Percentiles rank a stretch among this genome's conserved stretches.
Evolutionary conservation across 306 rosid species (phyloP).

Genomic region (Cucurbita pepo): DNA sequence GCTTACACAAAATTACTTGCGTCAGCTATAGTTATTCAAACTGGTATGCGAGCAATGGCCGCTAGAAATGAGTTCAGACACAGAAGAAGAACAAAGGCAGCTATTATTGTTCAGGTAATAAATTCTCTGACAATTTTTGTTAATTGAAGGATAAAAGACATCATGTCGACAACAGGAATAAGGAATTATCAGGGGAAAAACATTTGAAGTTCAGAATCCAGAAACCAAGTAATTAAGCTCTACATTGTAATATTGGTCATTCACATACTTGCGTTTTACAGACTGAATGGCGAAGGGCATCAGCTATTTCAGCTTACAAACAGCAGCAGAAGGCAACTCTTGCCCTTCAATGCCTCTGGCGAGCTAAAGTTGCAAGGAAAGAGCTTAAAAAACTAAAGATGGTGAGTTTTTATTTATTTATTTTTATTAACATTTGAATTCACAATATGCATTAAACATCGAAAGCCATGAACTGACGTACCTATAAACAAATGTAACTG

Average conservation of each 20-base stretch:
- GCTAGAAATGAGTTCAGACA: conserved; percentile 50
- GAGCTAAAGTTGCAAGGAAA: conserved; percentile 59
- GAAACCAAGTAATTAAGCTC: not conserved
- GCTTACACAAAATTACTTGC: conserved; percentile 40
- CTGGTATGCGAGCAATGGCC: conserved; percentile 69
- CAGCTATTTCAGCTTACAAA: conserved; percentile 45
- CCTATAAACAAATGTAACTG: not conserved
- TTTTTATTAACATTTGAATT: not conserved
- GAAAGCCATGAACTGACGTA: not conserved
- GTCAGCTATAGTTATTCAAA: conserved; percentile 52
- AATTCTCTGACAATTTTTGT: not conserved
- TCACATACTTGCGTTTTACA: conserved; percentile 10
- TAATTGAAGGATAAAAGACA: not conserved
- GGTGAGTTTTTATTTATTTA: conserved; percentile 17
- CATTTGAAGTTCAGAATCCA: not conserved
- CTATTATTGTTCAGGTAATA: conserved; percentile 52
- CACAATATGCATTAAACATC: not conserved
- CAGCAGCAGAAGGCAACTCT: conserved; percentile 47
- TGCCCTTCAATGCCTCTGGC: conserved; percentile 70
- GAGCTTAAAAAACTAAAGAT: conserved; percentile 65
- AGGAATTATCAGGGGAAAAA: not conserved
- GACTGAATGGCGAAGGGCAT: conserved; percentile 67
- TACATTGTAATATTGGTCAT: not conserved
- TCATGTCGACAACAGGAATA: not conserved
- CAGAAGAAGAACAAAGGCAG: conserved; percentile 68